These are phyloP conservation scores for Boletus patriciae DNA, from an alignment of 768 basidiomycete genomes.

Conservation along the genomic window DNA sequence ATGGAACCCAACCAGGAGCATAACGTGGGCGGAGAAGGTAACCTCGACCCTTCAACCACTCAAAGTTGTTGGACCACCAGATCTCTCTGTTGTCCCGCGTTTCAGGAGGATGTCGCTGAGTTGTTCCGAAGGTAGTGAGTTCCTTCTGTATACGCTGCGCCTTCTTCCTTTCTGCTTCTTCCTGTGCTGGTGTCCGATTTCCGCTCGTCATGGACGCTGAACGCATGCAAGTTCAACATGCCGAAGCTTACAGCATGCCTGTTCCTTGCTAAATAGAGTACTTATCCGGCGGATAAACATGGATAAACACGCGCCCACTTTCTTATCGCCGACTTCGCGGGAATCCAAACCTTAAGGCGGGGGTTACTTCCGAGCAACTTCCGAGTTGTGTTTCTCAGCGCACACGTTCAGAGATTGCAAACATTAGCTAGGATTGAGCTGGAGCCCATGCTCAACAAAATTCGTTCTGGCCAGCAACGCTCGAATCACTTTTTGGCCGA, in stretches of 20 bases:
- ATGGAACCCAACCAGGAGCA: constrained; percentile 10
- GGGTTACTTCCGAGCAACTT: too few species aligned
- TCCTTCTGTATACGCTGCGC: neutral
- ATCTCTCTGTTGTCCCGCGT: neutral
- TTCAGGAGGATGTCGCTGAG: neutral
- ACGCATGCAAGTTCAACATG: neutral
- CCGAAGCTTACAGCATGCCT: neutral
- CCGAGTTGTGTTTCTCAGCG: too few species aligned
- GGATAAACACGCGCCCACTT: too few species aligned
- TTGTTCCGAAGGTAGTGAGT: constrained; percentile 1
- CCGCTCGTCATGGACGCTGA: neutral
- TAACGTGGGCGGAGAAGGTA: constrained; percentile 12
- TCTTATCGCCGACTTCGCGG: too few species aligned
- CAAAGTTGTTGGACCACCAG: constrained; percentile 2
- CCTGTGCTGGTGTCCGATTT: neutral
- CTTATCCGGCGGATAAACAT: too few species aligned
- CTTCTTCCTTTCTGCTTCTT: neutral
- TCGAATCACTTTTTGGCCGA: too few species aligned
- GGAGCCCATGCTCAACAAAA: too few species aligned
- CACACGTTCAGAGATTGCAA: too few species aligned
- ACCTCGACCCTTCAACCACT: constrained; percentile 3
- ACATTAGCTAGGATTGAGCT: too few species aligned
- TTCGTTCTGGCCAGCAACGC: neutral
- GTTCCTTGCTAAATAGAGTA: neutral
- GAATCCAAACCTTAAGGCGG: too few species aligned